Evolutionary conservation across 345 rosid genomes (phyloP).

Genomic region (Hibiscus mutabilis): DNA sequence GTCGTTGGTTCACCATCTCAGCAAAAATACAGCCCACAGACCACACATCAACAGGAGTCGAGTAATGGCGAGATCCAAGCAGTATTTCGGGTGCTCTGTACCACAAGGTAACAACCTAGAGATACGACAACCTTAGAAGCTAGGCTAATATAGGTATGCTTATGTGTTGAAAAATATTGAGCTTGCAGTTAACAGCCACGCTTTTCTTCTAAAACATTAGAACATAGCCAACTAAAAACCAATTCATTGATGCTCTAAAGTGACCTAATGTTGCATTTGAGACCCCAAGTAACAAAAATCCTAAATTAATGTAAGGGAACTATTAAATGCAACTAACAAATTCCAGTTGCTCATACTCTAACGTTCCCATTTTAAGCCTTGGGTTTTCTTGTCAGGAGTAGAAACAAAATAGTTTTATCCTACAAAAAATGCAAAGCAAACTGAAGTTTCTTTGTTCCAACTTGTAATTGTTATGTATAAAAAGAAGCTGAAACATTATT

Average conservation of each 20-base stretch:
- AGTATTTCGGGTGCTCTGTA: slow-evolving; percentile 98
- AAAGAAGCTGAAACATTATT: not conserved
- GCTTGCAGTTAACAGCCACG: not conserved
- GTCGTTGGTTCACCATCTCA: slow-evolving; percentile 95
- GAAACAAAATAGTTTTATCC: not conserved
- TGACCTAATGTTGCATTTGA: not conserved
- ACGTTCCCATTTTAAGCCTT: not conserved
- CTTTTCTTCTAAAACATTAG: not conserved
- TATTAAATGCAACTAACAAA: slow-evolving; percentile 1
- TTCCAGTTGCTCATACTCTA: not conserved
- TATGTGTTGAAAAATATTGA: not conserved
- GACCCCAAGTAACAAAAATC: not conserved
- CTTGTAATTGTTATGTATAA: not conserved
- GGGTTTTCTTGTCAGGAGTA: not conserved
- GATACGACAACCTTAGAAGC: slow-evolving; percentile 3
- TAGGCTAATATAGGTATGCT: not conserved
- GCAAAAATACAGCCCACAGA: slow-evolving; percentile 99
- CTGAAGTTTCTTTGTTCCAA: slow-evolving; percentile 2
- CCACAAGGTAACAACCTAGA: slow-evolving; percentile 96
- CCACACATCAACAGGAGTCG: slow-evolving; percentile 98
- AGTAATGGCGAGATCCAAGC: slow-evolving; percentile 94
- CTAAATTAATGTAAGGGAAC: not conserved
- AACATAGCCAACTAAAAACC: not conserved
- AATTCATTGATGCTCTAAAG: not conserved
- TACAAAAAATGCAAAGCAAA: not conserved